These are phyloP conservation scores for Cystobasidium tubakii DNA, from an alignment of 768 basidiomycete species.

Conservation along the genomic window DNA sequence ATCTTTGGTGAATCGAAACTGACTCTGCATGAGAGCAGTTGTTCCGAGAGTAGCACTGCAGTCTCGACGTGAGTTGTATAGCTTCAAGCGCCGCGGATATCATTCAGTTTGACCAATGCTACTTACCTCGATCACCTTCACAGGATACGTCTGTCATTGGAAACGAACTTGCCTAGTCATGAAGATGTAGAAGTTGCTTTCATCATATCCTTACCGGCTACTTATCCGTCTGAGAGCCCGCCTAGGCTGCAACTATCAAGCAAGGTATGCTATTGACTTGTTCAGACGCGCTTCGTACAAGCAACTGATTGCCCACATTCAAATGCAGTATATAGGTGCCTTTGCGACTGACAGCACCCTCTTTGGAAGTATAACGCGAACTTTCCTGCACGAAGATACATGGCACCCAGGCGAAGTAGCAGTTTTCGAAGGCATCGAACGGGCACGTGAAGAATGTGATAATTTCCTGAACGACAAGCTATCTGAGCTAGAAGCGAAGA, in stretches of 20 bases:
- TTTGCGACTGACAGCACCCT: conserved; percentile 48
- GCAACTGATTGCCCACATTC: too few species aligned
- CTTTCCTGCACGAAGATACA: conserved; percentile 5
- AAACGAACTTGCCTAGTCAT: conserved; percentile 20
- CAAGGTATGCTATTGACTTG: conserved; percentile 25
- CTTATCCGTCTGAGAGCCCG: conserved; percentile 48
- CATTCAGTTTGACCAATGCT: background rate
- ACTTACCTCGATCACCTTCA: background rate
- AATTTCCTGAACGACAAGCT: background rate
- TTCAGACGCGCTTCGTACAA: too few species aligned
- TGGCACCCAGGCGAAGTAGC: conserved; percentile 1
- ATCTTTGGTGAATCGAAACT: conserved; percentile 31
- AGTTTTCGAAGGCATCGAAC: conserved; percentile 25
- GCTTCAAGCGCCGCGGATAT: too few species aligned
- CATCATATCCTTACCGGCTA: conserved; percentile 47
- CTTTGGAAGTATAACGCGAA: conserved; percentile 44
- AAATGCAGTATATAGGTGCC: conserved; percentile 48
- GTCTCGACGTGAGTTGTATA: background rate
- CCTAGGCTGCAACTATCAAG: conserved; percentile 50
- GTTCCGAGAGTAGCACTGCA: background rate
- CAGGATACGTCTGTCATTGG: conserved; percentile 18
- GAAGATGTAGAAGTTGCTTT: conserved; percentile 30
- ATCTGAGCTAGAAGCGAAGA: conserved; percentile 20
- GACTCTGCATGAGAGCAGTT: background rate
- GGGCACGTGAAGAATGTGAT: conserved; percentile 22